Conservation (phyloP, 768 basidiomycete genomes). For the Filobasidium wieringae region DNA sequence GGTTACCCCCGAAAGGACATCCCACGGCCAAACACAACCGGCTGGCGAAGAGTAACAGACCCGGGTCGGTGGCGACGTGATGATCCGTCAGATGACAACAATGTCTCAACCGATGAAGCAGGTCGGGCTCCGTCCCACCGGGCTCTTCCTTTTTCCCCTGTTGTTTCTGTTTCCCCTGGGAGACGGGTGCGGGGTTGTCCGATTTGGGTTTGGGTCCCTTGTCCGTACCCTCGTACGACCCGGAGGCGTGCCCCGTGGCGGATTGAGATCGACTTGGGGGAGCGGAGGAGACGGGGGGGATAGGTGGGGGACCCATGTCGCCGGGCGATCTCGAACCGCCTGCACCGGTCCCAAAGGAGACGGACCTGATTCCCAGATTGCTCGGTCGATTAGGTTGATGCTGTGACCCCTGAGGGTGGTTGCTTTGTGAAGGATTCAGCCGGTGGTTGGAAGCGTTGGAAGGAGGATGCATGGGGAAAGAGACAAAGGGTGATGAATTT, state of each 20-base stretch:
- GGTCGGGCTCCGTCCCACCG: conserved; percentile 26
- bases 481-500: no score
- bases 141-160: no score
- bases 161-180: no score
- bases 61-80: conserved; percentile 35
- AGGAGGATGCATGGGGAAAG: not conserved
- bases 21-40: conserved; percentile 33
- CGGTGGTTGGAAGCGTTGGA: not conserved
- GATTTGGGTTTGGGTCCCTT: no score
- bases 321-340: not conserved
- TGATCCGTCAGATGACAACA: conserved; percentile 36
- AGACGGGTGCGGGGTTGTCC: no score
- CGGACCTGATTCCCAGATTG: not conserved
- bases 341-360: not conserved
- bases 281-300: not conserved
- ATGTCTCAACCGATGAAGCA: conserved; percentile 31
- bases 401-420: not conserved
- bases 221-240: no score
- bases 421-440: not conserved
- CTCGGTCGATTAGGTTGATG: no score
- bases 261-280: not conserved
- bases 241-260: not conserved
- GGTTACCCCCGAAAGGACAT: conserved; percentile 23
- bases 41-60: conserved; percentile 34
- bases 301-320: not conserved